Evolutionary conservation across 768 basidiomycete genomes (phyloP), one percentile per base, ranked within the genome.

Genomic region (Boletus subcaerulescens): DNA sequence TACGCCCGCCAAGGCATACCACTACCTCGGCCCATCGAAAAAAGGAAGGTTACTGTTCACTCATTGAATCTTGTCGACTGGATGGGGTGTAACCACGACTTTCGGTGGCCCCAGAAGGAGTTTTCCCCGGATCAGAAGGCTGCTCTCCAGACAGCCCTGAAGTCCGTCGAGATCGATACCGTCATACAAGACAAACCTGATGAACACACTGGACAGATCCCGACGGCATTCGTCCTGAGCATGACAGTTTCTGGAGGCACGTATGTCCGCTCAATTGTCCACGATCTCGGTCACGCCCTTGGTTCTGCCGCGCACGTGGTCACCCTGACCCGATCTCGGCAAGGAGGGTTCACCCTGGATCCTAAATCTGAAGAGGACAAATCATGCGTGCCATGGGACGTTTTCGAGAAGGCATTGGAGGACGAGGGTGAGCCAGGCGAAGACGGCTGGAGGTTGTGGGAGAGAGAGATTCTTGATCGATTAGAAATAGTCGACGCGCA

Each of bases 191-290:
- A 73, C 43, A 66, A 68, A 33, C 56, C 55, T n/a, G 73, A 72
- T 24, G 57, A 64, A 48, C 59, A 69, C 11, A 64, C 65, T 29
- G 74, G 78, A 50, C 63, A 64, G 38, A 64, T 70, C 4, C 91
- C 95, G 2, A 80, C 86, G 1, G 87, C 87, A 20, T 97, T 98
- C 70, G 86, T 87, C 10, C 76, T 99, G 58, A 82, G 81, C 52
- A 96, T 99, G 94, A 88, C 79, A 58, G 97, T 98, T 7, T 95
- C 94, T 10, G 90, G 91, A 26, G 97, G 97, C 39, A 98, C 97
- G 14, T 99, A 99, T 65, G 95, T 99, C 50, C 87, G 97, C 47
- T 94, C 90, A 1, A 88, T 99, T 60, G 88, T 95, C 41, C 93
- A 98, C 68, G 97, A 99, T 69, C 78, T 99, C 9, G 93, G 89